A percentile compares a stretch with the other conserved stretches of the same genome.
Conservation (phyloP, 192 early-diverging fungal genomes). For the Lunasporangiospora selenospora region DNA sequence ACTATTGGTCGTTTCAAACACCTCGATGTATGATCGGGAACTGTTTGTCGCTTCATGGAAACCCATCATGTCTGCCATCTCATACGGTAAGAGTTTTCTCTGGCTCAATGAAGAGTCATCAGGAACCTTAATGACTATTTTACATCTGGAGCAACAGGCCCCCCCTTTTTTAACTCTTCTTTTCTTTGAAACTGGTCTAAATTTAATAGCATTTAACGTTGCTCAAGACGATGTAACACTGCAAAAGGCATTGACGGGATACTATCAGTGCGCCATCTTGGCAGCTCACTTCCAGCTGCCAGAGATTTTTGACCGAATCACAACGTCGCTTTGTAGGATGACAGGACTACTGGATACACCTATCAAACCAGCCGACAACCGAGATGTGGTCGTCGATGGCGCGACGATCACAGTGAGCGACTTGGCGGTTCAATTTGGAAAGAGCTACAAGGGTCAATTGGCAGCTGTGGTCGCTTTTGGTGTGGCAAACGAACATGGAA, state of each 20-base stretch:
- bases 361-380: conserved; percentile 56
- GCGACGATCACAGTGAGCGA: conserved; percentile 64
- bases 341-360: conserved; percentile 71
- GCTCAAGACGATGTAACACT: conserved; percentile 79
- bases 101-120: no score
- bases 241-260: conserved; percentile 82
- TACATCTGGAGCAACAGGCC: no score
- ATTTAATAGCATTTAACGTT: conserved; percentile 72
- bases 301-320: conserved; percentile 82
- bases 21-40: conserved; percentile 76
- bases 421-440: conserved; percentile 84
- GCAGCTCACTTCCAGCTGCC: conserved; percentile 75
- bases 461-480: conserved; percentile 89
- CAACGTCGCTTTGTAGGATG: conserved; percentile 75
- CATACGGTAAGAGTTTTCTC: conserved; percentile 63
- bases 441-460: conserved; percentile 88
- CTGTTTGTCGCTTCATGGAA: conserved; percentile 81
- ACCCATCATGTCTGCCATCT: conserved; percentile 78
- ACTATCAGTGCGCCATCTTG: conserved; percentile 75
- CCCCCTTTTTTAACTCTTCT: no score
- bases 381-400: conserved; percentile 53
- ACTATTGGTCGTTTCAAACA: conserved; percentile 62
- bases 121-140: conserved; percentile 20
- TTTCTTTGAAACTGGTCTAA: conserved; percentile 9
- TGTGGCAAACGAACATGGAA: conserved; percentile 70